Evolutionary conservation across 2,329 filamentous ascomycete genomes (phyloP), one percentile per base, ranked within the genome.

Genomic region (Akanthomyces dipterigenus): DNA sequence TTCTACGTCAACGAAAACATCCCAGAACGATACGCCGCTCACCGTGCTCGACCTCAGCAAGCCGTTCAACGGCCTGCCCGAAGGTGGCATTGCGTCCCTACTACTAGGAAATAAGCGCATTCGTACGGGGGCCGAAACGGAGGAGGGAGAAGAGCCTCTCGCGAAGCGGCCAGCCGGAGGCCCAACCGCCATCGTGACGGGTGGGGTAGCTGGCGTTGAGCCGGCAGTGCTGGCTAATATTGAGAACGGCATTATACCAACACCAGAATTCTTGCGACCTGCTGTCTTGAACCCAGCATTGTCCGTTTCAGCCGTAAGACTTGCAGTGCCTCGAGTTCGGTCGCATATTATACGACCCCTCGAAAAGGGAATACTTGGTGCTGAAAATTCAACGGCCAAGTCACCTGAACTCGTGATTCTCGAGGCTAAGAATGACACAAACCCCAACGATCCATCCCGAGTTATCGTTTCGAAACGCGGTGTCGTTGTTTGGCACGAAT

Each of bases 91-190:
- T 20, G 86, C 90, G 1, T 83, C 91, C 2, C 85, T 99, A 77
- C 78, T 99, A 1, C 82, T 98, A 22, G 95, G 95, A 0, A 99
- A 96, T 72, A 99, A 98, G 76, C 84, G 95, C 28, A 96, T 95
- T 70, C 86, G 89, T 53, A 83, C 86, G 18, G 82, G 84, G 6
- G 75, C 89, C 5, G 90, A 96, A 62, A 87, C 82, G 1, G 91
- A 93, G 36, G 91, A 95, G 20, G 90, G 92, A 1, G 83, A 86
- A 49, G 84, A 86, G 22, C 78, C 78, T 11, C 64, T 66, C 0
- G 68, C 72, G 64, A 81, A 82, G 70, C 72, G 82, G 81, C 70
- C 84, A 54, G 78, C 85, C 49, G 85, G 85, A 58, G 90, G 90
- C 0, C 88, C 89, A 18, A 84, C 86, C 8, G 82, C 89, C 1